Base-by-base conservation (phyloP, 371 early-diverging fungal species). In the Entomophthora muscae region DNA sequence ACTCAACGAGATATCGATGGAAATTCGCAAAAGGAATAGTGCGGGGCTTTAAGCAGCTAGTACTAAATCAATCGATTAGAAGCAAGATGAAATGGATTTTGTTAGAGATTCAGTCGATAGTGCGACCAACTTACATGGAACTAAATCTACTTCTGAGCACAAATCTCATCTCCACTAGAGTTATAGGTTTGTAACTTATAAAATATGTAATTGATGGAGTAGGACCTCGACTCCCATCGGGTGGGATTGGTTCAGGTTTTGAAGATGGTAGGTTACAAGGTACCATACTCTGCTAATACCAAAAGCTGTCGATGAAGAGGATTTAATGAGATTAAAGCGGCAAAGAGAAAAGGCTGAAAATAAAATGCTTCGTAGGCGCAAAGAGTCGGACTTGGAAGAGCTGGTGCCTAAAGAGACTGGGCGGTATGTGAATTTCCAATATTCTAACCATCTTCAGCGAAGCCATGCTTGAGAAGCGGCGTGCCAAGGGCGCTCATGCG, bases 381-480 rank as follows among this genome's bases (percentile, higher is more conserved):
- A 81, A 32, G 83, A 89, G 59, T 76, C 73, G 0, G 78, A 78
- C 29, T 66, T 90, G 23, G 90, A 92, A 57, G 91, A 90, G 68
- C 75, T 90, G 0, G 88, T 80, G 3, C 93, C 93, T 7, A 87
- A 81, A 63, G 83, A 81, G 32, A 86, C 85, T 1, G 93, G 93
- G 0, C 73, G 85, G 54, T 73, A 68, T 26, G 66, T 53, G 3
- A 12, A 1, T 33, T 12, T 12, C 21, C 5, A 23, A 13, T 7
- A 21, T 42, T 32, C 1, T 17, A 52, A 33, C 32, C 59, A 51
- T 59, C 10, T 58, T 58, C 28, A 73, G 73, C 30, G 86, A 89
- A 68, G 86, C 88, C 0, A 73, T 76, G 68, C 32, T 86, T 7
- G 84, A 83, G 21, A 85, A 87, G 65, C 73, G 75, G 55, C 73